Base-by-base conservation (phyloP, 2,329 filamentous ascomycete genomes). In the Colletotrichum neosansevieriae region DNA sequence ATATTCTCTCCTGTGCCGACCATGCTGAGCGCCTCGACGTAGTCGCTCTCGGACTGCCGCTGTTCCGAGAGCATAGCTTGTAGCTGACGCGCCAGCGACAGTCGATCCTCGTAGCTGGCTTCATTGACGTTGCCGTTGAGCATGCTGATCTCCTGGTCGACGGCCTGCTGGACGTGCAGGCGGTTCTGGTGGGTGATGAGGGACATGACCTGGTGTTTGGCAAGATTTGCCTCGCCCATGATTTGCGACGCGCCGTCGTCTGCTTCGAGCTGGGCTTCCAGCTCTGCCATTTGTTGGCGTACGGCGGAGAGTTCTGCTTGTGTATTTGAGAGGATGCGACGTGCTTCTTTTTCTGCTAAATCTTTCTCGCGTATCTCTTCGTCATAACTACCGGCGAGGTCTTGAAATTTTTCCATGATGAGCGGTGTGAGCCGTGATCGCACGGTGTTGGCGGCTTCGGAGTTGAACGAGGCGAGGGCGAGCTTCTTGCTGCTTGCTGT, bases 361-460 rank as follows among this genome's bases (percentile, higher is more conserved):
- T 93, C 89, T 75, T 93, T 94, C 71, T 94, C 91, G 59, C 87
- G 85, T 73, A 93, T 88, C 76, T 95, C 92, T 32, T 90, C 87
- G 67, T 96, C 93, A 74, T 93, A 94, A 63, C 85, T 89, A 64
- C 85, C 84, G 2, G 91, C 88, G 11, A 94, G 83, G 71, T 91
- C 89, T 73, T 90, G 88, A 70, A 93, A 89, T 72, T 92, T 93
- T 66, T 93, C 89, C 6, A 91, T 82, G 68, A 94, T 87, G 6
- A 92, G 83, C 3, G 89, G 87, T 4, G 88, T 88, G 72, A 94
- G 91, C 72, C 89, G 91, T 13, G 87, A 86, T 64, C 92, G 89
- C 10, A 94, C 86, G 3, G 88, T 88, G 68, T 88, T 91, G 29
- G 91, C 91, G 2, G 91, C 91, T 62, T 86, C 89, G 19, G 85